Percentiles rank a stretch among this genome's conserved stretches.
phyloP scores from a whole-genome alignment of 1,139 yeast genomes.

The Blastobotrys malaysiensis region DNA sequence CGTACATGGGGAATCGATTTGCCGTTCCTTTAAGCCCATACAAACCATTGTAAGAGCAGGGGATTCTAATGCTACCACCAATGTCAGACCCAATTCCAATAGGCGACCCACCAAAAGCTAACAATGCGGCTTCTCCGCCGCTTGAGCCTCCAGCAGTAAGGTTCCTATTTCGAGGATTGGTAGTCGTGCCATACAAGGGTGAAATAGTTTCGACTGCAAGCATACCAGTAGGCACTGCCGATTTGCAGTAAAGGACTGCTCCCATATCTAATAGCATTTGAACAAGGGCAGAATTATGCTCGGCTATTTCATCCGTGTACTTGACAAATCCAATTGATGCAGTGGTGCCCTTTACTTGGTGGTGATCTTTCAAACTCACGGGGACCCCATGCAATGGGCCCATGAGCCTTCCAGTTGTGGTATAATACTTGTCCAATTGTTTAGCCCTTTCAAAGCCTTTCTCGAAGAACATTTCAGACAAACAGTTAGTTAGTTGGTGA shows the following conservation, averaged over 20 bases:
- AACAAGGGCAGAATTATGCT: slow-evolving; percentile 48
- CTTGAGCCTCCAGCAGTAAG: slow-evolving; percentile 55
- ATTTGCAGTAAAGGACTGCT: slow-evolving; percentile 49
- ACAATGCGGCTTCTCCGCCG: slow-evolving; percentile 57
- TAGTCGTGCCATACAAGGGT: slow-evolving; percentile 40
- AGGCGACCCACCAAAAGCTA: slow-evolving; percentile 44
- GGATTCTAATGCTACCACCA: slow-evolving; percentile 57
- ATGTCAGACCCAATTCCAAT: slow-evolving; percentile 58
- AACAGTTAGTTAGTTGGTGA: slow-evolving; percentile 47
- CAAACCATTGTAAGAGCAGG: slow-evolving; percentile 48
- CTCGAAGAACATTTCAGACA: slow-evolving; percentile 31
- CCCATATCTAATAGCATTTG: slow-evolving; percentile 40
- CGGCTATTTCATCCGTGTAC: slow-evolving; percentile 1
- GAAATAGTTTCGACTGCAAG: slow-evolving; percentile 46
- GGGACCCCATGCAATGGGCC: slow-evolving; percentile 52
- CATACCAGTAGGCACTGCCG: slow-evolving; percentile 54
- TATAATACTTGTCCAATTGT: slow-evolving; percentile 36
- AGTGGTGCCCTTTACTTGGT: slow-evolving; percentile 44
- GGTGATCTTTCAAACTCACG: slow-evolving; percentile 54
- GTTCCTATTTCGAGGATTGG: slow-evolving; percentile 40
- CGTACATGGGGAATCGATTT: slow-evolving; percentile 45
- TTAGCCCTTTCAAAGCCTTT: slow-evolving; percentile 40
- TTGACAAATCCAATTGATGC: slow-evolving; percentile 28
- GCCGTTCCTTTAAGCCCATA: slow-evolving; percentile 48
- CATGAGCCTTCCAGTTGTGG: slow-evolving; percentile 34